Conservation (phyloP, 805 yeast genomes). For the Nakazawaea sp. region DNA sequence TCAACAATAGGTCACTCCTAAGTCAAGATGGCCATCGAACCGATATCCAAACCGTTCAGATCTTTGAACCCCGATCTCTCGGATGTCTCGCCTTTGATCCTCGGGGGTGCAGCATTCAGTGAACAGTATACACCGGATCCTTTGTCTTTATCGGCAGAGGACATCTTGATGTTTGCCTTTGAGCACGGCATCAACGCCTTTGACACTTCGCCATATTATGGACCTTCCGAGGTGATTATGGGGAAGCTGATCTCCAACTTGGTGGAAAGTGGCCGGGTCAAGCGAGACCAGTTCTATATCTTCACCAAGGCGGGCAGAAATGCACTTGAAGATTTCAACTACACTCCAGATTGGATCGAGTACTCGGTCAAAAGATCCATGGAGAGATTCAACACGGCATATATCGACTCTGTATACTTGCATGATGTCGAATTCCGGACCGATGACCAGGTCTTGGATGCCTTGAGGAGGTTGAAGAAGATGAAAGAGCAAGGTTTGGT, state of each 20-base stretch:
- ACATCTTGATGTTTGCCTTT: slow-evolving; percentile 56
- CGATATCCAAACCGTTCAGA: slow-evolving; percentile 2
- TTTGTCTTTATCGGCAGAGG: slow-evolving; percentile 44
- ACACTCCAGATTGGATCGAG: slow-evolving; percentile 52
- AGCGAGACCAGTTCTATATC: slow-evolving; percentile 60
- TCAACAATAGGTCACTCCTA: not conserved
- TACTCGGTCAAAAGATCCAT: slow-evolving; percentile 62
- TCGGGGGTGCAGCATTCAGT: slow-evolving; percentile 90
- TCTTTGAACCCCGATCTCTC: slow-evolving; percentile 16
- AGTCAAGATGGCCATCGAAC: not conserved
- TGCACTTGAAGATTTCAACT: slow-evolving; percentile 64
- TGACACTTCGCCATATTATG: slow-evolving; percentile 92
- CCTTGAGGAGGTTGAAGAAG: slow-evolving; percentile 50
- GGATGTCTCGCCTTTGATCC: slow-evolving; percentile 49
- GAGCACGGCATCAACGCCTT: slow-evolving; percentile 64
- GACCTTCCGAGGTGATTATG: slow-evolving; percentile 71
- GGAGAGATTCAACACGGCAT: slow-evolving; percentile 54
- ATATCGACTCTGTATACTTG: slow-evolving; percentile 75
- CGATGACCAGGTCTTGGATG: slow-evolving; percentile 48
- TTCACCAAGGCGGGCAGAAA: slow-evolving; percentile 87
- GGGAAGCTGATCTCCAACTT: slow-evolving; percentile 56
- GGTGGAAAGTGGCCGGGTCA: slow-evolving; percentile 28
- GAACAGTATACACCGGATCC: slow-evolving; percentile 74
- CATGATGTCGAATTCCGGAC: slow-evolving; percentile 85
- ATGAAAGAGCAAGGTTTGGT: slow-evolving; percentile 62